A percentile compares a stretch with the other conserved stretches of the same genome.
Conservation (phyloP, 257 asterid species). For the Solanum ahanhuiri region DNA sequence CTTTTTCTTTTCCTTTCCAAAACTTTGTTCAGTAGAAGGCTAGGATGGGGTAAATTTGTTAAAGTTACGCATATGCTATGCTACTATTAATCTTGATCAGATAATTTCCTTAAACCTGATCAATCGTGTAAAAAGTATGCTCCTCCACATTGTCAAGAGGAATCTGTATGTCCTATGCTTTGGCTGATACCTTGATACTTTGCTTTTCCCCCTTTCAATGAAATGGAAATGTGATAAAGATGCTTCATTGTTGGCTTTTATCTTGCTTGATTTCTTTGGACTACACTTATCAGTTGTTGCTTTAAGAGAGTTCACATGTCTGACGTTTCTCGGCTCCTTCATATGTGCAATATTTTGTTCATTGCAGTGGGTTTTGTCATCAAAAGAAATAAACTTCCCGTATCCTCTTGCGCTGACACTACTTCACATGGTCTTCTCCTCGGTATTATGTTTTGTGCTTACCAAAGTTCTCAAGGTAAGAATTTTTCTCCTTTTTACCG, state of each 20-base stretch:
- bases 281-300: neutral
- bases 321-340: neutral
- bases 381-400: conserved; percentile 89
- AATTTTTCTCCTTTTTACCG: neutral
- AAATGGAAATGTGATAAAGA: neutral
- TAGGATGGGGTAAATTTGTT: neutral
- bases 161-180: neutral
- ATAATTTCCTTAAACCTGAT: neutral
- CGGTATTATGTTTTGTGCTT: conserved; percentile 68
- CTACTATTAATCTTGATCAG: neutral
- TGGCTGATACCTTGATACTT: neutral
- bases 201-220: neutral
- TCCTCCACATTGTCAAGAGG: neutral
- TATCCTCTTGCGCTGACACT: conserved; percentile 93
- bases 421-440: conserved; percentile 97
- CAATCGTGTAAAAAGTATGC: neutral
- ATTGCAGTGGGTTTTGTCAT: conserved; percentile 93
- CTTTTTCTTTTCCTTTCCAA: neutral
- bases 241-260: neutral
- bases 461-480: conserved; percentile 87
- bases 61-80: neutral
- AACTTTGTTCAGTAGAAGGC: neutral
- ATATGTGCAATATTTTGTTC: neutral
- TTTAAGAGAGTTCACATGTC: neutral
- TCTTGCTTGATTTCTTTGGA: neutral